Conservation (phyloP, 2,329 filamentous ascomycete genomes). For the Trichophyton rubrum region DNA sequence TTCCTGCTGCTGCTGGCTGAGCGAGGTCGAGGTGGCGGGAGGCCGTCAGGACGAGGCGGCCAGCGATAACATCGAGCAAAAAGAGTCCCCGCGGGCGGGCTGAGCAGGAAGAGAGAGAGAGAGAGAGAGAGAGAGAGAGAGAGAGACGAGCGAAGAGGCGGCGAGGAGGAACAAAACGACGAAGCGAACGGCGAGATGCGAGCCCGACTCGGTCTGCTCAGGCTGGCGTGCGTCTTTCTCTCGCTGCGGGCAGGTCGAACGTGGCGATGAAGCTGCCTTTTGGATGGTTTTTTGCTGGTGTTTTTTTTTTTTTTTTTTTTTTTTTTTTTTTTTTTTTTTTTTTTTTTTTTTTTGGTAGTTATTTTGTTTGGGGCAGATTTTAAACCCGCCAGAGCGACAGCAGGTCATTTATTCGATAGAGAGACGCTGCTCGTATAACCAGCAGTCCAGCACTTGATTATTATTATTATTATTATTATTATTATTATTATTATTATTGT, state of each 20-base stretch:
- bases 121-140: neutral
- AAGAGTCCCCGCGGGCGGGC: neutral
- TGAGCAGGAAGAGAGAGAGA: neutral
- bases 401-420: neutral
- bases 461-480: no score
- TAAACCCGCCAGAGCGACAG: neutral
- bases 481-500: neutral
- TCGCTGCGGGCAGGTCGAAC: neutral
- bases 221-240: neutral
- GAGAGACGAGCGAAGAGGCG: neutral
- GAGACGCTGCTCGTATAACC: neutral
- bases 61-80: neutral
- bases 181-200: neutral
- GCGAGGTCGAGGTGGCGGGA: neutral
- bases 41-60: neutral
- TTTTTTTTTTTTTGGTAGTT: neutral
- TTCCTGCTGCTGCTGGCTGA: neutral
- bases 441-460: no score
- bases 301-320: neutral
- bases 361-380: neutral
- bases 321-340: neutral
- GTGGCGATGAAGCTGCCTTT: neutral
- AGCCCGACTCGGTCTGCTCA: neutral
- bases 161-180: no score
- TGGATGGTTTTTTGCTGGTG: neutral